These are phyloP conservation scores for Begonia loranthoides DNA, from an alignment of 306 rosid species.

Conservation along the genomic window DNA sequence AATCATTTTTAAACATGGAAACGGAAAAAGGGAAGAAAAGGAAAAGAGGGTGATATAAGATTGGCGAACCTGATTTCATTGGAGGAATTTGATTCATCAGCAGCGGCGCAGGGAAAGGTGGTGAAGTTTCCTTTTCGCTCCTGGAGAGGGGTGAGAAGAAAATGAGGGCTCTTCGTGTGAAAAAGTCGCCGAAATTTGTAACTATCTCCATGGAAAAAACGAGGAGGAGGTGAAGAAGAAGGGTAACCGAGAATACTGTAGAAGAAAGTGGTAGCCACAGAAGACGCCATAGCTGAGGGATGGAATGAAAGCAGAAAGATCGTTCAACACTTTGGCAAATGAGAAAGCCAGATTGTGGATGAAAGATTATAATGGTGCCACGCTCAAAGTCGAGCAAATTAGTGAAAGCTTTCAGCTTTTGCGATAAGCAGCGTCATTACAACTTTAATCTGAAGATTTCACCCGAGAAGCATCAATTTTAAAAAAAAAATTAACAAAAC, in stretches of 20 bases:
- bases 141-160: slow-evolving; percentile 9
- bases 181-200: not conserved
- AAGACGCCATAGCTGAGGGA: not conserved
- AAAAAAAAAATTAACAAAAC: no score
- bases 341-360: no score
- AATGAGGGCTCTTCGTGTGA: slow-evolving; percentile 1
- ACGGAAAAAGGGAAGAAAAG: slow-evolving; percentile 1
- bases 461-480: no score
- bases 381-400: no score
- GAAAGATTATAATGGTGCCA: no score
- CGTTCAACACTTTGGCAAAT: no score
- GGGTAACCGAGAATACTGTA: not conserved
- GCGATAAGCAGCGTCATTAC: no score
- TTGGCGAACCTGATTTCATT: slow-evolving; percentile 42
- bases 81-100: slow-evolving; percentile 63
- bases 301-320: no score
- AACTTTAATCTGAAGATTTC: no score
- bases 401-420: no score
- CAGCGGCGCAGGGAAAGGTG: slow-evolving; percentile 38
- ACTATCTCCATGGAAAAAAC: not conserved
- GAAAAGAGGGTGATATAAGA: not conserved
- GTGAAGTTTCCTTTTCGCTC: slow-evolving; percentile 10
- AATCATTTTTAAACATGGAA: not conserved
- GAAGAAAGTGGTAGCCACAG: slow-evolving; percentile 1
- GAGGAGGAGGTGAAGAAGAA: slow-evolving; percentile 1